Evolutionary conservation across 495 filamentous ascomycete species (phyloP).

Genomic region (Oleoguttula mirabilis): DNA sequence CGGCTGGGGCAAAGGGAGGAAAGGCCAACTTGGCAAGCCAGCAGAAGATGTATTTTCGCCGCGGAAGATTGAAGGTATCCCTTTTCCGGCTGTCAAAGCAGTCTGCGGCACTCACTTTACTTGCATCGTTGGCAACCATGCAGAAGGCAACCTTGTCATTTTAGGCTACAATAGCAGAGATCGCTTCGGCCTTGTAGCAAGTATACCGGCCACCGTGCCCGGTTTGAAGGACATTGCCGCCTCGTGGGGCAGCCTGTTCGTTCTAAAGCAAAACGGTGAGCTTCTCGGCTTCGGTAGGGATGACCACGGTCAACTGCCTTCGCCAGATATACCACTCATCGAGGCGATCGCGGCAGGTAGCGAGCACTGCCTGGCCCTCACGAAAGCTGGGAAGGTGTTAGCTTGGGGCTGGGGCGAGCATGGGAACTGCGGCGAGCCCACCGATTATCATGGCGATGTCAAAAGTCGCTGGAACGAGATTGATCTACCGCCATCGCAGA

Average conservation of each 20-base stretch:
- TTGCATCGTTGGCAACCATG: slow-evolving; percentile 45
- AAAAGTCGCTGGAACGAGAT: slow-evolving; percentile 46
- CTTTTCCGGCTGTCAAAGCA: slow-evolving; percentile 45
- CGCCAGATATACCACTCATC: slow-evolving; percentile 39
- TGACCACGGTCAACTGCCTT: slow-evolving; percentile 72
- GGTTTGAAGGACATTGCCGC: slow-evolving; percentile 52
- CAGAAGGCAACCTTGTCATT: slow-evolving; percentile 43
- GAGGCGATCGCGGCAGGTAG: slow-evolving; percentile 63
- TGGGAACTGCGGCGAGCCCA: slow-evolving; percentile 76
- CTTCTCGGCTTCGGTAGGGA: slow-evolving; percentile 63
- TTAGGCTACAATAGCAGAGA: slow-evolving; percentile 45
- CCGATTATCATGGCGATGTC: slow-evolving; percentile 48
- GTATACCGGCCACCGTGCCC: slow-evolving; percentile 22
- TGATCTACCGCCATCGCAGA: slow-evolving; percentile 16
- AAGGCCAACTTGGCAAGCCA: slow-evolving; percentile 63
- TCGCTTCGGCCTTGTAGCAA: slow-evolving; percentile 50
- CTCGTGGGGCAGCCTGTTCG: slow-evolving; percentile 72
- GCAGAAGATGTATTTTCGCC: slow-evolving; percentile 42
- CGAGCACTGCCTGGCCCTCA: slow-evolving; percentile 67
- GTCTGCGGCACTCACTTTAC: slow-evolving; percentile 79
- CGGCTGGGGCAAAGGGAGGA: slow-evolving; percentile 77
- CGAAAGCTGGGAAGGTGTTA: slow-evolving; percentile 46
- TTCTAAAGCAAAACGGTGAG: slow-evolving; percentile 44
- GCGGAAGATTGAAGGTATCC: slow-evolving; percentile 41
- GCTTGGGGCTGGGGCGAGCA: slow-evolving; percentile 96